Percentiles rank a stretch among this genome's conserved stretches.
Conservation (phyloP, 2,329 filamentous ascomycete species). For the Clonostachys byssicola region DNA sequence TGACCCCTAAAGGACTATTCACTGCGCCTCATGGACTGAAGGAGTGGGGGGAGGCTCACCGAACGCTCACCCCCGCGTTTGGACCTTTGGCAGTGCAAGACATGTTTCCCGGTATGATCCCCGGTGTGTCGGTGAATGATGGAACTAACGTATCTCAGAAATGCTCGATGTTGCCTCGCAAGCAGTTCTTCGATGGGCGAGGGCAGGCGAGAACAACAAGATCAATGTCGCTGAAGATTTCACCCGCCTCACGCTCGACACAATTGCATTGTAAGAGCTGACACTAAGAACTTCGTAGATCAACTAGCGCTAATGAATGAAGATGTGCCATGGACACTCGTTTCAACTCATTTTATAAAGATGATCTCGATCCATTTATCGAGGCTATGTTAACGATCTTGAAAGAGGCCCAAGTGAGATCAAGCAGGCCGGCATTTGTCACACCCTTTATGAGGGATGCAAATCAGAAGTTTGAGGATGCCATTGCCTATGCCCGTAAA, state of each 20-base stretch:
- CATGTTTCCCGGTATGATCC: slow-evolving; percentile 55
- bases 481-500: slow-evolving; percentile 36
- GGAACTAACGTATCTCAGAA: slow-evolving; percentile 24
- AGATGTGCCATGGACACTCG: slow-evolving; percentile 61
- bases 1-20: background rate
- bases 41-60: slow-evolving; percentile 65
- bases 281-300: too few relatives aligned
- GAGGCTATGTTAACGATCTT: slow-evolving; percentile 58
- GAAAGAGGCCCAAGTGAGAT: slow-evolving; percentile 40
- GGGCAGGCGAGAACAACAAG: slow-evolving; percentile 50
- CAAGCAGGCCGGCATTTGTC: slow-evolving; percentile 13
- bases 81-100: background rate
- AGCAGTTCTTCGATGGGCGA: slow-evolving; percentile 65
- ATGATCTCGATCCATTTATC: slow-evolving; percentile 67
- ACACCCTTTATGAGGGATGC: background rate
- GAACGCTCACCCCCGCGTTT: slow-evolving; percentile 52
- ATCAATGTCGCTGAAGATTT: slow-evolving; percentile 66
- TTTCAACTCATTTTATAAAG: slow-evolving; percentile 71
- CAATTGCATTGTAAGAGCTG: slow-evolving; percentile 48
- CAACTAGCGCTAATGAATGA: too few relatives aligned
- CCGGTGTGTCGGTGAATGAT: slow-evolving; percentile 66
- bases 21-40: slow-evolving; percentile 1
- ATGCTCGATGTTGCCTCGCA: slow-evolving; percentile 67
- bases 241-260: slow-evolving; percentile 67
- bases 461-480: slow-evolving; percentile 18